Evolutionary conservation across 2,329 filamentous ascomycete genomes (phyloP), one percentile per base, ranked within the genome.

Genomic region (Alternaria triticina): DNA sequence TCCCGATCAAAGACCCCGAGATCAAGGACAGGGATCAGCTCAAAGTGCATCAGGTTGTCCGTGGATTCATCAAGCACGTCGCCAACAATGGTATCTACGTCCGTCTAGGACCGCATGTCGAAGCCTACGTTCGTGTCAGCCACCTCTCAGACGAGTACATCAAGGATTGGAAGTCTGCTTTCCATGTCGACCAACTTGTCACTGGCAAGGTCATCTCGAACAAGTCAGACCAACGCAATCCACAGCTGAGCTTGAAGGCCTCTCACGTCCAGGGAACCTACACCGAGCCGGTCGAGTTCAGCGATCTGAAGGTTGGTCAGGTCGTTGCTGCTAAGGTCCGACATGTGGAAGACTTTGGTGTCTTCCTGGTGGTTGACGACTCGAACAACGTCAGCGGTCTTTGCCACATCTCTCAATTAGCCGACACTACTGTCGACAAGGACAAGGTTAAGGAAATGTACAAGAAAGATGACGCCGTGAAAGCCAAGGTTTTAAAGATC

Each of bases 81-180:
- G 87, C 92, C 0, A 93, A 97, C 69, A 95, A 94, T 77, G 96
- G 96, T 57, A 81, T 99, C 2, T 97, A 97, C 73, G 88, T 99
- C 50, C 87, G 90, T 25, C 85, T 99, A 4, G 94, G 94, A 46
- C 91, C 92, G 17, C 89, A 91, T 66, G 86, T 97, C 17, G 92
- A 91, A 54, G 94, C 90, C 1, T 91, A 94, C 73, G 91, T 97
- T 51, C 91, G 92, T 70, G 90, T 98, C 57, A 88, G 91, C 10
- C 94, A 98, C 77, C 86, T 99, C 13, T 97, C 94, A 0, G 96
- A 99, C 77, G 87, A 88, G 8, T 99, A 90, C 78, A 83, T 99
- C 73, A 98, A 98, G 80, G 93, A 98, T 65, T 99, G 96, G 96
- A 96, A 97, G 82, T 88, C 92, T 36, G 85, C 90, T 47, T 97